Evolutionary conservation across 148 eudicot species (phyloP), one percentile per base, ranked within the genome.

Genomic region (Nepenthes mirabilis): DNA sequence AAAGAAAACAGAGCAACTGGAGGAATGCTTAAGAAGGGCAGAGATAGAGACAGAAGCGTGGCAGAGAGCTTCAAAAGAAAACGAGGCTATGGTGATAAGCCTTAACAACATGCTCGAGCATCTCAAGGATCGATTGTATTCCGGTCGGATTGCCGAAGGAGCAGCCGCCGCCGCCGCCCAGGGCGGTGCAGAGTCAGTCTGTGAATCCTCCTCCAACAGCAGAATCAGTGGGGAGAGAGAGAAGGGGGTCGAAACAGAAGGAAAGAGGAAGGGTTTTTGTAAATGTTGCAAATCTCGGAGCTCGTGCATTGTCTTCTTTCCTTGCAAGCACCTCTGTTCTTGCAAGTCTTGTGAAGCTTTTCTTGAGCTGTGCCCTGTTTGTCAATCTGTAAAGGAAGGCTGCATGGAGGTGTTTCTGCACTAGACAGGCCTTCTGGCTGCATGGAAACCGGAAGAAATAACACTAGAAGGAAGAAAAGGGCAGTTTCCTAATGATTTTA

Each of bases 321-420:
- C 88, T 47, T 83, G 88, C 64, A 80, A 72, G 71, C 88, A 83
- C 14, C 70, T 83, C 49, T 77, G 88, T 55, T 75, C 70, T 37
- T 83, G 88, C 68, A 77, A 59, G 58, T 34, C 34, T 11, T 83
- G 88, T 60, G 88, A 75, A 36, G 35, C 55, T 34, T 12, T 66
- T 57, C 68, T 77, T 40, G 61, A 55, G 61, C 36, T 55, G 36
- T 83, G 84, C 55, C 88, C 84, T 13, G 70, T 83, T 33, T 83
- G 88, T 73, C 52, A 69, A 36, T 67, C 82, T 55, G 59, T 64
- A 12, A 83, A 83, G 49, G 55, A 73, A 37, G 77, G 58, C 4
- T 68, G 78, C 36, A 8, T 80, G 54, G 84, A 80, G 75, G 76
- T 75, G n/a, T 57, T 65, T 53, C 53, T 75, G 58, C 59, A 12